Conservation (phyloP, 345 rosid species). For the Garcia nutans region DNA sequence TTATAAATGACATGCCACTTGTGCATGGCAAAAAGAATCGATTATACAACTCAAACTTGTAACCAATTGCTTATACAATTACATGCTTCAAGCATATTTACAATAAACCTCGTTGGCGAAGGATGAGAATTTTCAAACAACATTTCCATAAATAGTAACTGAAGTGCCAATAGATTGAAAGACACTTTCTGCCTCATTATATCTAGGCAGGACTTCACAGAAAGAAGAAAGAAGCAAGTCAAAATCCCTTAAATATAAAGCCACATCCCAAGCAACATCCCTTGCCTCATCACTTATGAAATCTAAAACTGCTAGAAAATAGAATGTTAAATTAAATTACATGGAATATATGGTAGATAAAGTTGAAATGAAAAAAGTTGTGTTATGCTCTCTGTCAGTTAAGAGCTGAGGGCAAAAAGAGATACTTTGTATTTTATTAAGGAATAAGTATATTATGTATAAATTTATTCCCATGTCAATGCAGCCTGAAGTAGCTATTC, state of each 20-base stretch:
- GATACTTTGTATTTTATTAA: too few relatives aligned
- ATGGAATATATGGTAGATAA: constrained; percentile 5
- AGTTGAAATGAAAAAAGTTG: constrained; percentile 4
- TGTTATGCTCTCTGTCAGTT: neutral
- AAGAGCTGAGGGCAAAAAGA: neutral
- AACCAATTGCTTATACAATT: too few relatives aligned
- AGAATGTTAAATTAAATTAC: neutral
- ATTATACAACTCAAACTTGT: too few relatives aligned
- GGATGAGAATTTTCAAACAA: constrained; percentile 68
- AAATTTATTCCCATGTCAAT: too few relatives aligned
- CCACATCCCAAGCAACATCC: too few relatives aligned
- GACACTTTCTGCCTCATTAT: constrained; percentile 62
- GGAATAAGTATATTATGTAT: too few relatives aligned
- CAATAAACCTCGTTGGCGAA: too few relatives aligned
- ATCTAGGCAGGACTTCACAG: constrained; percentile 43
- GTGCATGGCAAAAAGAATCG: too few relatives aligned
- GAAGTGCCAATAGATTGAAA: constrained; percentile 84
- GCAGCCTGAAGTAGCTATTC: too few relatives aligned
- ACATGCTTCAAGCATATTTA: too few relatives aligned
- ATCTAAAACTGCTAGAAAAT: constrained; percentile 70
- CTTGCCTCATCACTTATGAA: constrained; percentile 25
- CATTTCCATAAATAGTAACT: constrained; percentile 81
- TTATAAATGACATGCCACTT: too few relatives aligned
- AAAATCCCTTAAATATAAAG: too few relatives aligned
- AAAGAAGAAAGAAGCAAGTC: constrained; percentile 46